Evolutionary conservation across 192 early-diverging fungal genomes (phyloP).

Genomic region (Mortierella hygrophila): DNA sequence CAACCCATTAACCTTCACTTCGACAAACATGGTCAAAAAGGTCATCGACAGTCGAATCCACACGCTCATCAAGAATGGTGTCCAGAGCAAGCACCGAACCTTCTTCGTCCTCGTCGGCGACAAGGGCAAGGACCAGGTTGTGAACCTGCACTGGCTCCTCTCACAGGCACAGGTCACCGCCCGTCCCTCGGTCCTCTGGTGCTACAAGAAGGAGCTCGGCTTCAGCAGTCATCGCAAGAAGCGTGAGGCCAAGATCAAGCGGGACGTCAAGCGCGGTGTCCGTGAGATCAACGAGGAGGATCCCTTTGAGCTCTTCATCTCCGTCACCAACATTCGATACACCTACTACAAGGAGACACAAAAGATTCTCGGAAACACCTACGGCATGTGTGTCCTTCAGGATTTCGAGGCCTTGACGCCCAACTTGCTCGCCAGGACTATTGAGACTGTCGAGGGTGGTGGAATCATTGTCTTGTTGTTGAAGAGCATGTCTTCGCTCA

Average conservation of each 20-base stretch:
- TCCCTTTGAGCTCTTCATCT: constrained; percentile 98
- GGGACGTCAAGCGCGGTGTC: constrained; percentile 91
- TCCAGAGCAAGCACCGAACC: constrained; percentile 91
- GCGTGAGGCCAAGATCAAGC: constrained; percentile 95
- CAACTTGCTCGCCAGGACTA: constrained; percentile 94
- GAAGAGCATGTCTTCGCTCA: constrained; percentile 95
- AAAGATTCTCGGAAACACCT: constrained; percentile 98
- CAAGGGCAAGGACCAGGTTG: constrained; percentile 92
- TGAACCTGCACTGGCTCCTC: constrained; percentile 96
- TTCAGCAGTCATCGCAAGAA: constrained; percentile 97
- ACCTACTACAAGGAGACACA: constrained; percentile 99
- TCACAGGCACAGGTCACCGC: constrained; percentile 92
- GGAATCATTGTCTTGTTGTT: constrained; percentile 94
- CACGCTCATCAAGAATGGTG: constrained; percentile 92
- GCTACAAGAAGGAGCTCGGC: constrained; percentile 98
- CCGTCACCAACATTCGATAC: constrained; percentile 96
- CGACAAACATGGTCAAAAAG: constrained; percentile 78
- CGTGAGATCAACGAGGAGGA: constrained; percentile 94
- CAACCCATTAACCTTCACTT: constrained; percentile 4
- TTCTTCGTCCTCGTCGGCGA: constrained; percentile 98
- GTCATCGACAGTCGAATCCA: constrained; percentile 95
- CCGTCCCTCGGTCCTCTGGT: constrained; percentile 98
- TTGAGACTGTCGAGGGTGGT: constrained; percentile 99
- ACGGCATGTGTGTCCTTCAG: constrained; percentile 98
- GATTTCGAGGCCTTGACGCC: constrained; percentile 99